Evolutionary conservation across 768 basidiomycete genomes (phyloP).

Genomic region (Pleurotus cornucopiae): DNA sequence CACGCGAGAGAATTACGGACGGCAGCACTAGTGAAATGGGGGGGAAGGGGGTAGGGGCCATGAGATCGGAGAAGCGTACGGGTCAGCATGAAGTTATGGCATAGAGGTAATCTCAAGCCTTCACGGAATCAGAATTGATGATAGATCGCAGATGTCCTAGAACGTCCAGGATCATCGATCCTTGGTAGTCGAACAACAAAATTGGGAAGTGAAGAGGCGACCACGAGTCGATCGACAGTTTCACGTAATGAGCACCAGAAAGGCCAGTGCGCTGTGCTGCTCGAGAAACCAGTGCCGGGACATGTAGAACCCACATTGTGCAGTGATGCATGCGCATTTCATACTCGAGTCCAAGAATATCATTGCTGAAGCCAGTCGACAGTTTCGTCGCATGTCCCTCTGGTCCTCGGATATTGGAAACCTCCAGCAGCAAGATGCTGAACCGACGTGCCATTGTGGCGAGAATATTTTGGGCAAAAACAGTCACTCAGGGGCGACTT

Average conservation of each 20-base stretch:
- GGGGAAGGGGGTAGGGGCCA: not conserved
- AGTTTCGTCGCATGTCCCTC: not conserved
- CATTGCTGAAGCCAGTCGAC: not conserved
- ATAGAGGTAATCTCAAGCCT: slow-evolving; percentile 13
- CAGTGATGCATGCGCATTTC: not conserved
- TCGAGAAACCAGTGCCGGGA: not conserved
- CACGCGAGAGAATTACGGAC: slow-evolving; percentile 17
- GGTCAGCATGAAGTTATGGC: no score
- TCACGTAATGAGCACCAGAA: slow-evolving; percentile 3
- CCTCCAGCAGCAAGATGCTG: not conserved
- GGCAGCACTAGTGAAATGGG: slow-evolving; percentile 21
- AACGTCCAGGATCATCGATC: slow-evolving; percentile 6
- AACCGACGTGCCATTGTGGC: not conserved
- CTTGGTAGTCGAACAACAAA: not conserved
- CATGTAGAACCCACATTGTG: slow-evolving; percentile 1
- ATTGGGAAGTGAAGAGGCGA: no score
- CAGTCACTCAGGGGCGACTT: no score
- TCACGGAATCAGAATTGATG: slow-evolving; percentile 32
- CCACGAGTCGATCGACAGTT: slow-evolving; percentile 6
- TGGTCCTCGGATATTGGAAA: slow-evolving; percentile 7
- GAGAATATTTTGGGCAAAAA: no score
- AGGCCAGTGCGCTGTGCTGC: not conserved
- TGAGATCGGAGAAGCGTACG: no score
- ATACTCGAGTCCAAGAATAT: slow-evolving; percentile 2
- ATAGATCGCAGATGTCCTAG: slow-evolving; percentile 1